Base-by-base conservation (phyloP, 2,329 filamentous ascomycete genomes). In the Lasiodiplodia hormozganensis region DNA sequence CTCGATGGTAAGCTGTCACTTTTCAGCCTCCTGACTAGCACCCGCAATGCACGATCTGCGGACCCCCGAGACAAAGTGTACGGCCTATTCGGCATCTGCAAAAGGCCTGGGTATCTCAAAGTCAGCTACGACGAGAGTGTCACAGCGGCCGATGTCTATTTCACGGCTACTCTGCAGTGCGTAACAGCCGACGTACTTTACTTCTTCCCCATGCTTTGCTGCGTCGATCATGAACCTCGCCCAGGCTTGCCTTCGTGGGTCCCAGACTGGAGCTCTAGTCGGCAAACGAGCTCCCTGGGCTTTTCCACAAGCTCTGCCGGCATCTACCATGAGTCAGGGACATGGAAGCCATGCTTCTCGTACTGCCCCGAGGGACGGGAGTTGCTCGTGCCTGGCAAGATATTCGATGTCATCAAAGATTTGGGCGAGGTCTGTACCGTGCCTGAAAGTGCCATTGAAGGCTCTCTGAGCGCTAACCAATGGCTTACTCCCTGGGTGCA, bases 61-160 rank as follows among this genome's bases (percentile, higher is more conserved):
- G 69, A 74, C 2, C 69, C 71, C 2, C 74, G 73, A 43, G 74
- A 76, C 60, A 76, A 76, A 52, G 70, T 74, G 0, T 76, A 75
- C 31, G 74, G 74, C 18, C 69, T 75, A 0, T 70, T 75, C 14
- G 74, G 72, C 5, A 68, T 74, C 23, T 62, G 68, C 28, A 43
- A 69, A 4, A 47, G 18, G 43, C 69, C 69, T 1, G 31, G 56
- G 31, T 34, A 34, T 7, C 72, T 75, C 21, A 56, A 56, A 16
- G 72, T 72, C 0, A 70, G 69, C 18, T 76, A 75, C 52, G 70
- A 69, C 3, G 40, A 69, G 1, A 31, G 62, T 7, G 10, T 14
- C 18, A 10, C 51, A 66, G 10, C 31, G 40, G 23, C 60, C 18
- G 38, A 28, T 18, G 23, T 47, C 18, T 51, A 64, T 31, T 34